Conservation (phyloP, 1,139 yeast species). For the Saccharomyces hybrid region DNA sequence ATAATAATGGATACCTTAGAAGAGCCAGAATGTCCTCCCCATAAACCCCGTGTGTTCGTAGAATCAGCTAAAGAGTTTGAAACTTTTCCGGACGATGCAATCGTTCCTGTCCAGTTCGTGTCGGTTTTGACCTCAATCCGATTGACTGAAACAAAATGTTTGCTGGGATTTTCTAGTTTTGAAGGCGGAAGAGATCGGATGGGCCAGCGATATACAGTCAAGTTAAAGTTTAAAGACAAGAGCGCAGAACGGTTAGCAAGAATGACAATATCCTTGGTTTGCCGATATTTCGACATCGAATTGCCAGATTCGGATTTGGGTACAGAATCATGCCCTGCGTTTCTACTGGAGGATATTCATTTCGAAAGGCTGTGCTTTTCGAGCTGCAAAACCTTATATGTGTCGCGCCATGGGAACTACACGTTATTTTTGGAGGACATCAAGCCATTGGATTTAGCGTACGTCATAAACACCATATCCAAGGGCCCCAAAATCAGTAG, state of each 20-base stretch:
- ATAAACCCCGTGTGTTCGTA: not conserved
- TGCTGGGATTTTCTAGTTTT: constrained; percentile 17
- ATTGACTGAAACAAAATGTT: constrained; percentile 9
- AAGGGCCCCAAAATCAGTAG: not conserved
- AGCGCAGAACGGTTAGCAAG: constrained; percentile 12
- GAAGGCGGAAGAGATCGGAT: constrained; percentile 5
- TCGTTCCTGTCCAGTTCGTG: constrained; percentile 15
- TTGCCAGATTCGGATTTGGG: constrained; percentile 9
- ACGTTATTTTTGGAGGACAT: constrained; percentile 12
- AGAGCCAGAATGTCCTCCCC: not conserved
- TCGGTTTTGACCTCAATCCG: constrained; percentile 17
- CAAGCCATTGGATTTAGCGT: constrained; percentile 7
- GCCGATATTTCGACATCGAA: constrained; percentile 15
- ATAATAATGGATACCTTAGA: not conserved
- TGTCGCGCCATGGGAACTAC: constrained; percentile 8
- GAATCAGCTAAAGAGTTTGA: constrained; percentile 2
- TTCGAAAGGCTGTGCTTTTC: constrained; percentile 14
- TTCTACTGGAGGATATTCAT: constrained; percentile 13
- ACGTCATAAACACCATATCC: constrained; percentile 3
- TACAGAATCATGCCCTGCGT: constrained; percentile 6
- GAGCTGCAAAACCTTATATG: constrained; percentile 15
- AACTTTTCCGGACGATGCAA: constrained; percentile 2
- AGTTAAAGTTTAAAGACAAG: not conserved
- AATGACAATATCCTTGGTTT: constrained; percentile 17
- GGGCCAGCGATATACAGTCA: not conserved